phyloP scores from a whole-genome alignment of 2,329 filamentous ascomycete genomes.

The Huntiella savannae region DNA sequence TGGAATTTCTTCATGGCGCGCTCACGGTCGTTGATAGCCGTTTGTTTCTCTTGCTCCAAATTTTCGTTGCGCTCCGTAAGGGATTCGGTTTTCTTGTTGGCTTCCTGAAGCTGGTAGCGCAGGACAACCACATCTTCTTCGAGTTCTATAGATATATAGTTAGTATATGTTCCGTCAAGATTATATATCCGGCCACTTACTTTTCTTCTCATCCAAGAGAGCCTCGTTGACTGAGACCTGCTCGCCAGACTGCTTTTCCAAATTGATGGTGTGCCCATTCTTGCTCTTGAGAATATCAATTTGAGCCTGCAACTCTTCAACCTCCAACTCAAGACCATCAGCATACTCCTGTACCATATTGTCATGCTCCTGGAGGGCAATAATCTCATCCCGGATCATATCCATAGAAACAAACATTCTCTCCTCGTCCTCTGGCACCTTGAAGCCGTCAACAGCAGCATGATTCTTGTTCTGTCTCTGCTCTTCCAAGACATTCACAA shows the following conservation, averaged over 20 bases:
- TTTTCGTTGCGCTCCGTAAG: constrained; percentile 30
- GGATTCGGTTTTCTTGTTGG: constrained; percentile 24
- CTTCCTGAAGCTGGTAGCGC: constrained; percentile 41
- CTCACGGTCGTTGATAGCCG: constrained; percentile 44
- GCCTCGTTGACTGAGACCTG: constrained; percentile 17
- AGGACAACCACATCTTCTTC: constrained; percentile 40
- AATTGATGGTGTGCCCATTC: constrained; percentile 20
- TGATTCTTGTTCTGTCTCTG: constrained; percentile 21
- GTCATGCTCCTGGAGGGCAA: constrained; percentile 36
- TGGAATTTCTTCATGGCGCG: constrained; percentile 43
- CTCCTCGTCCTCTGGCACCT: constrained; percentile 33
- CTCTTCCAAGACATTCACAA: constrained; percentile 25
- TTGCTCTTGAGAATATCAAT: constrained; percentile 25
- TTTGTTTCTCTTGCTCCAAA: constrained; percentile 44
- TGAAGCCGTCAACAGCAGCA: constrained; percentile 30
- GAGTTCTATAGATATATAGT: constrained; percentile 24
- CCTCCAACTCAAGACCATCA: constrained; percentile 31
- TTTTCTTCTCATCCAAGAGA: constrained; percentile 32
- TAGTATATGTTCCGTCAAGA: background rate
- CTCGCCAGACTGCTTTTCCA: constrained; percentile 11
- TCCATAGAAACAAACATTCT: constrained; percentile 41
- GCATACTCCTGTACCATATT: constrained; percentile 36
- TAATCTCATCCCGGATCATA: constrained; percentile 40
- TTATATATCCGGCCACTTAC: constrained; percentile 24
- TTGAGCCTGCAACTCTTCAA: constrained; percentile 30